Conservation (phyloP, 1,284 basidiomycete genomes). For the Inonotus hispidus region DNA sequence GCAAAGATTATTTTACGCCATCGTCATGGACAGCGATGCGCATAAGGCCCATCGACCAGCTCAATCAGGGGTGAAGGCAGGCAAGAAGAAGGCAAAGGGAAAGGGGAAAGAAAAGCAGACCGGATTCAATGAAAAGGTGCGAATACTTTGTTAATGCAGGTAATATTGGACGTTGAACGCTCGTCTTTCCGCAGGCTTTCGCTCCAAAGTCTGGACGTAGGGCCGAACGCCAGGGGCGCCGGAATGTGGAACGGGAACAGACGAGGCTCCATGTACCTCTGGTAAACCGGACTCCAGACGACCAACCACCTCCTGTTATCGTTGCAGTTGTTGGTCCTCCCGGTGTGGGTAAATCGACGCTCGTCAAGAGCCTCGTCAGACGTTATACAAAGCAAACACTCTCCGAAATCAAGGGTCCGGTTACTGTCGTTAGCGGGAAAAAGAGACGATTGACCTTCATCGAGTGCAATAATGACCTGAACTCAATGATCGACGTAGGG, state of each 20-base stretch:
- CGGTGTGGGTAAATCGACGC: conserved; percentile 94
- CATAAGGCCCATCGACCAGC: conserved; percentile 77
- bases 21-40: conserved; percentile 55
- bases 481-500: conserved; percentile 96
- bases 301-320: conserved; percentile 89
- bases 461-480: conserved; percentile 97
- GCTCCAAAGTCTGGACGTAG: conserved; percentile 86
- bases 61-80: conserved; percentile 47
- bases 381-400: conserved; percentile 95
- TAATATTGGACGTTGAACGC: not conserved
- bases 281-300: conserved; percentile 90
- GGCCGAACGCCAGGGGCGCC: conserved; percentile 84
- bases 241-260: conserved; percentile 93
- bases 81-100: conserved; percentile 51
- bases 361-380: conserved; percentile 88
- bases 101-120: conserved; percentile 70
- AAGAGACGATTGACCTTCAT: conserved; percentile 90
- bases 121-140: conserved; percentile 88
- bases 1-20: not conserved
- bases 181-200: conserved; percentile 65
- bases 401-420: conserved; percentile 86
- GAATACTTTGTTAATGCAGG: conserved; percentile 19
- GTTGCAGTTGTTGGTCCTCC: conserved; percentile 97
- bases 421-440: conserved; percentile 95
- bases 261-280: conserved; percentile 94